Evolutionary conservation across 2,329 filamentous ascomycete species (phyloP).

Genomic region (Epichloe typhina): DNA sequence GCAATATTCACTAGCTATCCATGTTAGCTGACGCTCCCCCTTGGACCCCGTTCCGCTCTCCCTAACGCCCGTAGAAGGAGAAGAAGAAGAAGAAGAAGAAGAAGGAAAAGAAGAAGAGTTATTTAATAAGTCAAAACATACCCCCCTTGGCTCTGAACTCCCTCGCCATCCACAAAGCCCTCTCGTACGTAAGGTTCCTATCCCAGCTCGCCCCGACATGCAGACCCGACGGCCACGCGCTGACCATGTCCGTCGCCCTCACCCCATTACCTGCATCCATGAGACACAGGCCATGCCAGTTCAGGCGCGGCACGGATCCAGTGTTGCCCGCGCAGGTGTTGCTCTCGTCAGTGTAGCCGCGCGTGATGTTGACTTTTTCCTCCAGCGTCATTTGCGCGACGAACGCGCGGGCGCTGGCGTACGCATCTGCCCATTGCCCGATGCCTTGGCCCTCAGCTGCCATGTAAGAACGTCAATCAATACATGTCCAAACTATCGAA

Average conservation of each 20-base stretch:
- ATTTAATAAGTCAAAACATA: constrained; percentile 21
- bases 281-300: constrained; percentile 34
- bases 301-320: constrained; percentile 29
- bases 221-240: constrained; percentile 32
- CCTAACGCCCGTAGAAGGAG: background rate
- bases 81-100: background rate
- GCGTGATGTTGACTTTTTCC: constrained; percentile 44
- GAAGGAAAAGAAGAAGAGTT: too few species aligned
- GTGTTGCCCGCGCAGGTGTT: constrained; percentile 36
- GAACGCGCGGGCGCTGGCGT: constrained; percentile 40
- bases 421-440: constrained; percentile 42
- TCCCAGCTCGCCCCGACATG: constrained; percentile 42
- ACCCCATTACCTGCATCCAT: constrained; percentile 38
- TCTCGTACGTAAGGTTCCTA: constrained; percentile 34
- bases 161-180: constrained; percentile 38
- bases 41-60: background rate
- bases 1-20: constrained; percentile 49
- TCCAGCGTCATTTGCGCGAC: constrained; percentile 51
- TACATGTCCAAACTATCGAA: too few species aligned
- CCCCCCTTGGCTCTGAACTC: constrained; percentile 45
- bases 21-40: background rate
- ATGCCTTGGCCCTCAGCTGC: constrained; percentile 19
- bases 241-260: constrained; percentile 33
- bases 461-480: too few species aligned
- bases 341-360: constrained; percentile 36